Conservation (phyloP, 176 grass and related monocot genomes). For the Dactylis glomerata region DNA sequence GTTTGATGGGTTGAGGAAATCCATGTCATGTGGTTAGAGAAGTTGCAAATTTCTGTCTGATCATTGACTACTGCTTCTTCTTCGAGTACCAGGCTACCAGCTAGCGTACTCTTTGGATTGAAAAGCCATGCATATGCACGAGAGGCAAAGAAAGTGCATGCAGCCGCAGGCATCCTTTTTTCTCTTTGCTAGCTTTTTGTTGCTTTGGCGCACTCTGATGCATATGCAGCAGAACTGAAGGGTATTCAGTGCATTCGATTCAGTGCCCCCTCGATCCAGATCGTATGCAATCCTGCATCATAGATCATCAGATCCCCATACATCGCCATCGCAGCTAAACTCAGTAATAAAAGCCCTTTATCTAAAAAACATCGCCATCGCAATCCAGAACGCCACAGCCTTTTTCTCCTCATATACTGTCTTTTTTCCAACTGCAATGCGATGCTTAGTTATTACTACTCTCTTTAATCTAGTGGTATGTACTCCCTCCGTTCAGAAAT, state of each 20-base stretch:
- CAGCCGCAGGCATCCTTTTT: not conserved
- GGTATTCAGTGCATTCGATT: constrained; percentile 62
- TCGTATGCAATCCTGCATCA: constrained; percentile 39
- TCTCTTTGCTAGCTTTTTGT: constrained; percentile 2
- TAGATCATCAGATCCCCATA: constrained; percentile 19
- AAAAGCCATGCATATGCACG: constrained; percentile 8
- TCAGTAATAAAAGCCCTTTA: too few species aligned
- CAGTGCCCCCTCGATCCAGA: constrained; percentile 53
- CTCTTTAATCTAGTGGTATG: not conserved
- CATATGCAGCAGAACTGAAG: constrained; percentile 1
- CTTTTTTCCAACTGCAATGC: constrained; percentile 17
- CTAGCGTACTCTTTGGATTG: not conserved
- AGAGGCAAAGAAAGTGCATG: constrained; percentile 19
- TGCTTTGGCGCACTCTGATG: constrained; percentile 18
- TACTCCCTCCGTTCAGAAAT: too few species aligned
- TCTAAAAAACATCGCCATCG: constrained; percentile 17
- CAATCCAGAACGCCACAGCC: constrained; percentile 10
- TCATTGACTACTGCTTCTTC: not conserved
- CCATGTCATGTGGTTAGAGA: not conserved
- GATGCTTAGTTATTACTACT: not conserved
- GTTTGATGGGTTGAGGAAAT: not conserved
- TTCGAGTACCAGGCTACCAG: not conserved
- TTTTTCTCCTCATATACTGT: not conserved
- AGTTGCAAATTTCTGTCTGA: not conserved
- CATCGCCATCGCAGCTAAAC: constrained; percentile 16